Evolutionary conservation across 768 basidiomycete species (phyloP).

Genomic region (Mycena pura): DNA sequence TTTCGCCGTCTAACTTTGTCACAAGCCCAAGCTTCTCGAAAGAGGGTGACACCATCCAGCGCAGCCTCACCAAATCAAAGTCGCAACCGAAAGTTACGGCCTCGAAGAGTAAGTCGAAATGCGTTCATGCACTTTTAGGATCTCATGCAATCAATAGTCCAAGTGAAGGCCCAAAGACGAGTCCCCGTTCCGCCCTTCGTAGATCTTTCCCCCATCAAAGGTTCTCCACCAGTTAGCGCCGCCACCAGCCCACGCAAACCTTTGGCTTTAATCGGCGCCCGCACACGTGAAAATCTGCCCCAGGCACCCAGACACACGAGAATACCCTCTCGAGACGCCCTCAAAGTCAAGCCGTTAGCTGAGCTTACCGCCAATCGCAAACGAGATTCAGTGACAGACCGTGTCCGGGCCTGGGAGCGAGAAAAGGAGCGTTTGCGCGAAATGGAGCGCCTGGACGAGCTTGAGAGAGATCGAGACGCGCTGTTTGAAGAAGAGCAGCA

Average conservation of each 20-base stretch:
- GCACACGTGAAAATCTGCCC: slow-evolving; percentile 33
- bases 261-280: slow-evolving; percentile 36
- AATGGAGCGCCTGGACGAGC: slow-evolving; percentile 67
- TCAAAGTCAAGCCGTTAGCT: slow-evolving; percentile 41
- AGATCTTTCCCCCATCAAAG: slow-evolving; percentile 60
- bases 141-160: slow-evolving; percentile 12
- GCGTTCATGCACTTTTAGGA: background rate
- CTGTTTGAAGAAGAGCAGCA: slow-evolving; percentile 47
- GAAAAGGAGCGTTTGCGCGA: slow-evolving; percentile 74
- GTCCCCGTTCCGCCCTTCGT: slow-evolving; percentile 38
- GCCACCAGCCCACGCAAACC: slow-evolving; percentile 37
- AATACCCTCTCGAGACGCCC: slow-evolving; percentile 28
- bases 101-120: slow-evolving; percentile 42
- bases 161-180: slow-evolving; percentile 47
- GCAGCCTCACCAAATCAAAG: slow-evolving; percentile 44
- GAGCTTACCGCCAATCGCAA: slow-evolving; percentile 48
- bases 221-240: slow-evolving; percentile 50
- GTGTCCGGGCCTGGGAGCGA: slow-evolving; percentile 79
- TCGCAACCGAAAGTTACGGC: slow-evolving; percentile 52
- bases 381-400: slow-evolving; percentile 59
- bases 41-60: slow-evolving; percentile 21
- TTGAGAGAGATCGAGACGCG: slow-evolving; percentile 56
- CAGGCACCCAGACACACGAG: slow-evolving; percentile 25
- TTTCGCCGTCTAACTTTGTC: slow-evolving; percentile 44
- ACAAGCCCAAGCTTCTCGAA: slow-evolving; percentile 13